phyloP scores from a whole-genome alignment of 2,329 filamentous ascomycete genomes.

The Paraphoma sp. region DNA sequence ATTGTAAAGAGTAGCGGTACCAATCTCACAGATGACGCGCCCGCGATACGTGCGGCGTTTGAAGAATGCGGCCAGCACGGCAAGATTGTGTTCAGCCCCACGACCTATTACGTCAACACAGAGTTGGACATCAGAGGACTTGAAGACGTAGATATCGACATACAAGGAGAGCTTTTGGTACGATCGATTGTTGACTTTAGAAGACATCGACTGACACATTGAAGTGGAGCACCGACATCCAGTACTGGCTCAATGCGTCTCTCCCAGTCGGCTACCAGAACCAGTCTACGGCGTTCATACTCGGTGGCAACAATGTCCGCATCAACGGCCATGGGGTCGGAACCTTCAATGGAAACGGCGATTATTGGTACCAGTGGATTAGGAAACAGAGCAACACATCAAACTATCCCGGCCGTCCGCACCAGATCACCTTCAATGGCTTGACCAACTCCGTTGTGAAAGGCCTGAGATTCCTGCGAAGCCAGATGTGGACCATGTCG shows the following conservation, averaged over 20 bases:
- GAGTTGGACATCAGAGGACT: constrained; percentile 31
- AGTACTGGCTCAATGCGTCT: constrained; percentile 38
- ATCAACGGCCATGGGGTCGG: constrained; percentile 60
- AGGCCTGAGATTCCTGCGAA: constrained; percentile 60
- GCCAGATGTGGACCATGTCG: constrained; percentile 67
- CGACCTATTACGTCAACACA: constrained; percentile 31
- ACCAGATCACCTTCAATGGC: constrained; percentile 59
- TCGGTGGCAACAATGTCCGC: constrained; percentile 59
- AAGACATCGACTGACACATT: not conserved
- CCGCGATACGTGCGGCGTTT: constrained; percentile 36
- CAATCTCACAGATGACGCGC: constrained; percentile 30
- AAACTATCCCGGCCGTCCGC: constrained; percentile 52
- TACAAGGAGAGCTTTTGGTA: constrained; percentile 30
- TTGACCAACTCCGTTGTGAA: constrained; percentile 58
- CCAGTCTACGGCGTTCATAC: constrained; percentile 35
- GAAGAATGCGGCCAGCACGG: constrained; percentile 25
- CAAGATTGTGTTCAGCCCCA: constrained; percentile 27
- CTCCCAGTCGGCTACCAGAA: constrained; percentile 43
- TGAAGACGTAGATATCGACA: constrained; percentile 32
- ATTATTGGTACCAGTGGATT: constrained; percentile 64
- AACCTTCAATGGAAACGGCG: constrained; percentile 65
- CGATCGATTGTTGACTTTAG: not conserved
- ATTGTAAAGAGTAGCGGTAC: constrained; percentile 21
- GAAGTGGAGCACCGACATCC: constrained; percentile 32
- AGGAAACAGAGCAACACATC: constrained; percentile 31